Evolutionary conservation across 2,329 filamentous ascomycete genomes (phyloP), one percentile per base, ranked within the genome.

Genomic region (Macrophomina tecta): DNA sequence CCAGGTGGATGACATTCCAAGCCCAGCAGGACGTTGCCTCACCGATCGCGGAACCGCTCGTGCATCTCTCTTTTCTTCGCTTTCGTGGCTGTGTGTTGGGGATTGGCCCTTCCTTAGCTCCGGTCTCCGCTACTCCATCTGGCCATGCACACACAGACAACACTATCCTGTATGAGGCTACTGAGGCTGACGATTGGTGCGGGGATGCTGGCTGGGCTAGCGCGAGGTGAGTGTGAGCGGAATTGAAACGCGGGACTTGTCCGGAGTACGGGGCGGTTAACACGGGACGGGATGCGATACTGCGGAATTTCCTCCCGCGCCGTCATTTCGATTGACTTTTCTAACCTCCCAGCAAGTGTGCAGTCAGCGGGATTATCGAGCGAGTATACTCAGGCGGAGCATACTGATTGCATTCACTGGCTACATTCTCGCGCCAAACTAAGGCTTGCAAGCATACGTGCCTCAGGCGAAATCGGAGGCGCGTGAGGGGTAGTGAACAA

Each of bases 151-250:
- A 40, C 28, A 46, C 30, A 28, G 8, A 34, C 34, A 38, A 18
- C 36, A 28, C 53, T 58, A 58, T 11, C 30, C 58, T 32, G 16
- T 7, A 62, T 48, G 30, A 49, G 45, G 58, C 34, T 62, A 62
- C 58, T 62, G 58, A 62, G 58, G 58, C 58, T 62, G 58, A 62
- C 58, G 58, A 62, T 62, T 58, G 30, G 38, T 62, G 58, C 58
- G 58, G 58, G 58, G 42, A 5, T 28, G 23, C 23, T 23, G 23
- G 23, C 23, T 23, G 23, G 23, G 23, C 23, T 23, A 23, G 23
- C 16, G 18, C 46, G 36, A 30, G 9, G 12, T 46, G 40, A 32
- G 38, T 11, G 28, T 7, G 58, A 12, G 58, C 58, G 58, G 58
- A 62, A 62, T 62, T n/a, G 12, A 49, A 49, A 49, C 58, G 45